Evolutionary conservation across 2,329 filamentous ascomycete genomes (phyloP).

Genomic region (Hawksworthiomyces lignivorus): DNA sequence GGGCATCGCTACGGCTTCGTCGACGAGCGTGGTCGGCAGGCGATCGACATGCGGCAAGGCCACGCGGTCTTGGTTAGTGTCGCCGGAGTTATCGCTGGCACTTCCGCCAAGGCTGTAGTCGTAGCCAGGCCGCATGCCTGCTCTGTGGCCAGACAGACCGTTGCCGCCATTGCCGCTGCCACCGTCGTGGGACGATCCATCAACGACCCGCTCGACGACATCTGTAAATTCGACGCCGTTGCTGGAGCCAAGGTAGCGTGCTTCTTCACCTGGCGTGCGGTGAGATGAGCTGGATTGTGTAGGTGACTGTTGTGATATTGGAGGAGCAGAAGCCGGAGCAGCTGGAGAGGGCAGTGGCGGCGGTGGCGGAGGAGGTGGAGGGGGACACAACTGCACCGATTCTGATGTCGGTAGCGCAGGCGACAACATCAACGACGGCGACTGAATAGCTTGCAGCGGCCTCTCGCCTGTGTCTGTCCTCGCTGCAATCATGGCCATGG

Average conservation of each 20-base stretch:
- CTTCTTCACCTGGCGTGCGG: slow-evolving; percentile 2
- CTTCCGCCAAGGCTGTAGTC: not conserved
- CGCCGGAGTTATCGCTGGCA: not conserved
- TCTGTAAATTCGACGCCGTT: slow-evolving; percentile 7
- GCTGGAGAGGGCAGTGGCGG: not conserved
- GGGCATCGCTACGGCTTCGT: slow-evolving; percentile 4
- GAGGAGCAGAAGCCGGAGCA: not conserved
- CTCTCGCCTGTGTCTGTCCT: not conserved
- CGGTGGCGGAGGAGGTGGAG: not conserved
- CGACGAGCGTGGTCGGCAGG: not conserved
- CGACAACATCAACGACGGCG: too few species aligned
- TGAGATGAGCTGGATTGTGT: not conserved
- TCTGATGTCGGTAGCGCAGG: too few species aligned
- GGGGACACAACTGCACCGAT: too few species aligned
- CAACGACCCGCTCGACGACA: slow-evolving; percentile 2
- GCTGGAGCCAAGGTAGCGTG: slow-evolving; percentile 3
- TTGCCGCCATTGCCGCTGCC: not conserved
- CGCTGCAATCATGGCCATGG: slow-evolving; percentile 1
- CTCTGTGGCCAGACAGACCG: not conserved
- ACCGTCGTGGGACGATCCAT: not conserved
- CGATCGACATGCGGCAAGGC: not conserved
- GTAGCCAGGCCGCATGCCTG: not conserved
- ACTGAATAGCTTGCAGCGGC: too few species aligned
- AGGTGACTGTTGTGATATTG: not conserved
- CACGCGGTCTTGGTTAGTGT: not conserved